Evolutionary conservation across 768 basidiomycete species (phyloP).

Genomic region (Termitomyces sp.): DNA sequence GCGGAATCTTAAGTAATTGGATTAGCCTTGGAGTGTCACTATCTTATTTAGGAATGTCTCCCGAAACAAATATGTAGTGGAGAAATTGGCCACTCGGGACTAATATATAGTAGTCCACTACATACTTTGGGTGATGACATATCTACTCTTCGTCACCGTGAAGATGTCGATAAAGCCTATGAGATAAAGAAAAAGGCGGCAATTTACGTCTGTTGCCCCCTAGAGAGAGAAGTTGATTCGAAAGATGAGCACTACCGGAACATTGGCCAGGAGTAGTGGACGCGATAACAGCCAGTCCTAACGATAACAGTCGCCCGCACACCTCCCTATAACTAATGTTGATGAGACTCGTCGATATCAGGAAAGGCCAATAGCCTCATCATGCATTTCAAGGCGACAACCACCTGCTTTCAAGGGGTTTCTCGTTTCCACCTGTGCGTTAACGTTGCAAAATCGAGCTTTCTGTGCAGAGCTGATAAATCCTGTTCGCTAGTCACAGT

Average conservation of each 20-base stretch:
- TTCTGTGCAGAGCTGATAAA: background rate
- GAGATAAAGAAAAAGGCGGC: constrained; percentile 59
- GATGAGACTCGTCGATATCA: constrained; percentile 12
- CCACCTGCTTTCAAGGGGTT: constrained; percentile 82
- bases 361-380: constrained; percentile 6
- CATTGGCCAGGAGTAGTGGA: constrained; percentile 68
- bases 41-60: no score
- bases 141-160: constrained; percentile 42
- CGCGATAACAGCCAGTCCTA: constrained; percentile 61
- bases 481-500: constrained; percentile 44
- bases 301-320: constrained; percentile 48
- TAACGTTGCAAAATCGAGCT: constrained; percentile 14
- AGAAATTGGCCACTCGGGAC: background rate
- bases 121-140: constrained; percentile 12
- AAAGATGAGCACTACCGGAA: constrained; percentile 50
- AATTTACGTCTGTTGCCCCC: constrained; percentile 42
- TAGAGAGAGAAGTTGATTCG: background rate
- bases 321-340: constrained; percentile 53
- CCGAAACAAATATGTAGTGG: background rate
- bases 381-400: constrained; percentile 53
- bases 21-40: no score
- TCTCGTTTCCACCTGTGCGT: constrained; percentile 69
- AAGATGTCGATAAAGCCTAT: constrained; percentile 60
- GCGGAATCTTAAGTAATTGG: background rate
- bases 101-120: background rate